Evolutionary conservation across 352 stramenopile species (phyloP).

Genomic region (Peronospora belbahrii): DNA sequence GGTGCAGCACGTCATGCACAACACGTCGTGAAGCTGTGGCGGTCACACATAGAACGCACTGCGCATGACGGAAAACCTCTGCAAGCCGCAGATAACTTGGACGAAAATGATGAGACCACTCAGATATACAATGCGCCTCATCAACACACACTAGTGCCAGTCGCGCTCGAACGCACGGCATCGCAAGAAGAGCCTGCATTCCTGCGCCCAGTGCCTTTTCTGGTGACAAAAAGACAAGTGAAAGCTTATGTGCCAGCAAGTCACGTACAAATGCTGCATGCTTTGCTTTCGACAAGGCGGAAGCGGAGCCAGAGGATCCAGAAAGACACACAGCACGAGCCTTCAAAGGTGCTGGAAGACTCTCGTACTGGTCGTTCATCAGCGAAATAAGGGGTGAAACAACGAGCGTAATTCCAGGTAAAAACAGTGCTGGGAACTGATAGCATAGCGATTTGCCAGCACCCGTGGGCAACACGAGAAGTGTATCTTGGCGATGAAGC

Average conservation of each 20-base stretch:
- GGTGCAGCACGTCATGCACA: slow-evolving; percentile 57
- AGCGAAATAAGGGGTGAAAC: slow-evolving; percentile 90
- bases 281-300: slow-evolving; percentile 40
- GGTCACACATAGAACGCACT: slow-evolving; percentile 87
- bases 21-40: slow-evolving; percentile 85
- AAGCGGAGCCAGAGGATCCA: slow-evolving; percentile 22
- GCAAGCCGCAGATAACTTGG: slow-evolving; percentile 70
- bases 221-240: slow-evolving; percentile 88
- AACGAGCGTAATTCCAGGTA: slow-evolving; percentile 86
- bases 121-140: slow-evolving; percentile 92
- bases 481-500: slow-evolving; percentile 47
- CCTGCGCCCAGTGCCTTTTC: slow-evolving; percentile 80
- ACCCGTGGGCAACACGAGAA: slow-evolving; percentile 95
- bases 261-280: slow-evolving; percentile 63
- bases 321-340: slow-evolving; percentile 48
- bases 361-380: slow-evolving; percentile 90
- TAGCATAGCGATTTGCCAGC: slow-evolving; percentile 98
- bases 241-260: slow-evolving; percentile 50
- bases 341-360: slow-evolving; percentile 63
- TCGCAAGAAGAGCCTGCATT: slow-evolving; percentile 60
- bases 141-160: slow-evolving; percentile 89
- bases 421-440: slow-evolving; percentile 86
- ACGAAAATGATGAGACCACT: slow-evolving; percentile 94
- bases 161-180: slow-evolving; percentile 32
- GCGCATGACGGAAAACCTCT: slow-evolving; percentile 45